phyloP scores from a whole-genome alignment of 1,284 basidiomycete species.

The Cerioporus squamosus region DNA sequence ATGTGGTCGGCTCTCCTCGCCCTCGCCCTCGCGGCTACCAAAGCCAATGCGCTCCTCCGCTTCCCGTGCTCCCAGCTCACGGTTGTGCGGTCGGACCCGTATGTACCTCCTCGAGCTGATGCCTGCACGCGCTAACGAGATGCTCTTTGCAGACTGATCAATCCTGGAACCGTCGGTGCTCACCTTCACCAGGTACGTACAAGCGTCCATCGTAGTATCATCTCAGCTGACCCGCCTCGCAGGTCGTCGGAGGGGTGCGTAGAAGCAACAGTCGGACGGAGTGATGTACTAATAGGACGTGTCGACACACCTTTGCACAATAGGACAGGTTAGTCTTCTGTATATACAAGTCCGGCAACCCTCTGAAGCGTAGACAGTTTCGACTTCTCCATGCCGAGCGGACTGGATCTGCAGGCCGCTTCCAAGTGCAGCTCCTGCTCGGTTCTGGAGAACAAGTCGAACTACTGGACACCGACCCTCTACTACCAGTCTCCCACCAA shows the following conservation, averaged over 20 bases:
- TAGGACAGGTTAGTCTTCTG: conserved; percentile 3
- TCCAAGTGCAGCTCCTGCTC: conserved; percentile 29
- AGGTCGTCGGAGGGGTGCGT: conserved; percentile 10
- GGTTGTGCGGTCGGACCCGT: conserved; percentile 10
- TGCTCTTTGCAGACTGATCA: not conserved
- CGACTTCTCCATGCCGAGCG: conserved; percentile 7
- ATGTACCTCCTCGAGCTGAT: not conserved
- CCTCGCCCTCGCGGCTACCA: not conserved
- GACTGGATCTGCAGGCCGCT: conserved; percentile 1
- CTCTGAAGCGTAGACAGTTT: not conserved
- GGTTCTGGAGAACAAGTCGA: conserved; percentile 33
- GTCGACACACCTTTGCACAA: not conserved
- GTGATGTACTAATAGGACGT: not conserved
- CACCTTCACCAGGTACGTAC: conserved; percentile 10
- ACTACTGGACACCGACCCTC: conserved; percentile 36
- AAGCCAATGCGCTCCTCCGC: conserved; percentile 7
- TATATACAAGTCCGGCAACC: not conserved
- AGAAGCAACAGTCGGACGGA: no score
- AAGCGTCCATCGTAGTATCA: not conserved
- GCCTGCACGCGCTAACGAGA: no score
- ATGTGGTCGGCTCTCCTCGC: conserved; percentile 10
- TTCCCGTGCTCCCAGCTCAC: conserved; percentile 11
- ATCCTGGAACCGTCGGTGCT: conserved; percentile 2
- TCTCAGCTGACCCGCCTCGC: not conserved
- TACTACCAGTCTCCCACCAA: conserved; percentile 34